Evolutionary conservation across 495 filamentous ascomycete species (phyloP).

Genomic region (Daldinia concentrica): DNA sequence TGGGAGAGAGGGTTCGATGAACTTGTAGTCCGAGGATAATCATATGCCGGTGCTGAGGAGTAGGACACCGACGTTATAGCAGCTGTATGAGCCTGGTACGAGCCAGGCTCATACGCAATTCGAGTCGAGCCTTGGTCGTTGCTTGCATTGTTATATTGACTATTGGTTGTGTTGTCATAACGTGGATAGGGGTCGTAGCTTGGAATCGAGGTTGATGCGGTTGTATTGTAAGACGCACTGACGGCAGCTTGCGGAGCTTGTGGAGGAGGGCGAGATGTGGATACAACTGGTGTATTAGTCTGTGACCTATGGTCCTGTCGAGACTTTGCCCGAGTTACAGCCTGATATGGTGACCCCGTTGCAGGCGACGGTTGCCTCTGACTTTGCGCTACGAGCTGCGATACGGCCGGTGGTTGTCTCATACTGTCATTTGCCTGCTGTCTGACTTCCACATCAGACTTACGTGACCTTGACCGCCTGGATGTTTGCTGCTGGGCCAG

Average conservation of each 20-base stretch:
- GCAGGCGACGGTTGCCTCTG: slow-evolving; percentile 32
- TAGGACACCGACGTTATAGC: slow-evolving; percentile 38
- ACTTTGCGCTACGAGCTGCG: slow-evolving; percentile 24
- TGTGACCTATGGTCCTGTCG: slow-evolving; percentile 41
- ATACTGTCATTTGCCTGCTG: slow-evolving; percentile 24
- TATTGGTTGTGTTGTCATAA: slow-evolving; percentile 34
- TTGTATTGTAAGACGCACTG: slow-evolving; percentile 28
- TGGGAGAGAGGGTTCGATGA: slow-evolving; percentile 41
- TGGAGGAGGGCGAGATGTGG: slow-evolving; percentile 36
- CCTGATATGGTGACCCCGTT: slow-evolving; percentile 41
- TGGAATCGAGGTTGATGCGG: slow-evolving; percentile 29
- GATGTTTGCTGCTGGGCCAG: slow-evolving; percentile 24
- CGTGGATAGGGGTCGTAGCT: slow-evolving; percentile 41
- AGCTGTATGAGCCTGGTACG: slow-evolving; percentile 37
- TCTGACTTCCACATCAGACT: slow-evolving; percentile 25
- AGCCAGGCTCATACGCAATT: slow-evolving; percentile 42
- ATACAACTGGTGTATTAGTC: slow-evolving; percentile 36
- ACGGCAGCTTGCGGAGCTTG: slow-evolving; percentile 35
- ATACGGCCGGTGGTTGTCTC: slow-evolving; percentile 26
- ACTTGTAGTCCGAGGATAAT: slow-evolving; percentile 35
- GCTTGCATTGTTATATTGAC: slow-evolving; percentile 35
- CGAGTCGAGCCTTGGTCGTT: slow-evolving; percentile 35
- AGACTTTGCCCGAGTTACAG: slow-evolving; percentile 28
- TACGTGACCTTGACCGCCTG: slow-evolving; percentile 37
- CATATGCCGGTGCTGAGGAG: slow-evolving; percentile 34